Conservation (phyloP, 2,329 filamentous ascomycete genomes). For the Lithohypha guttulata region DNA sequence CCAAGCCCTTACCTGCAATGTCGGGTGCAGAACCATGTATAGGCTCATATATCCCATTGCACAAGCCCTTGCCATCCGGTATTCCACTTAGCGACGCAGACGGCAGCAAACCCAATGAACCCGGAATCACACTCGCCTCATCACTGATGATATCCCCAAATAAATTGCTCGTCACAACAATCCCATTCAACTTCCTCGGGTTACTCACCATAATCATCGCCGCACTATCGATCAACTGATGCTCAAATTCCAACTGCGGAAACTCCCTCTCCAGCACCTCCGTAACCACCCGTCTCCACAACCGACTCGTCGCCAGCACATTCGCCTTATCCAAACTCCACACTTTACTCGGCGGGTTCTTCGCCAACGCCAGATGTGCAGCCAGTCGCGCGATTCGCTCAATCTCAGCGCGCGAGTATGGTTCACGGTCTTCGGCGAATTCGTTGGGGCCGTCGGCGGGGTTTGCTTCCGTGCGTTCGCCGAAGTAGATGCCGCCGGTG, state of each 20-base stretch:
- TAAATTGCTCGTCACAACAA: constrained; percentile 85
- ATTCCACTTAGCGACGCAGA: constrained; percentile 78
- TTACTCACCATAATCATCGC: constrained; percentile 98
- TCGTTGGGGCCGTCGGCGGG: constrained; percentile 53
- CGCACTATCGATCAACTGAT: constrained; percentile 92
- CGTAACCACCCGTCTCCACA: constrained; percentile 80
- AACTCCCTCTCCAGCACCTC: constrained; percentile 84
- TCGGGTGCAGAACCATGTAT: constrained; percentile 93
- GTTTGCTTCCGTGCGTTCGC: constrained; percentile 66
- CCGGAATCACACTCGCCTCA: constrained; percentile 89
- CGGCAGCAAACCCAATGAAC: constrained; percentile 76
- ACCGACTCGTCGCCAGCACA: constrained; percentile 75
- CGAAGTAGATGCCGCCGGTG: constrained; percentile 92
- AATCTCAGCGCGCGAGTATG: constrained; percentile 74
- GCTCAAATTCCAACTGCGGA: constrained; percentile 69
- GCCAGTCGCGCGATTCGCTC: constrained; percentile 78
- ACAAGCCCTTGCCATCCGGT: constrained; percentile 52
- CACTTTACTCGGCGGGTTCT: constrained; percentile 65
- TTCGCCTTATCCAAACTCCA: constrained; percentile 94
- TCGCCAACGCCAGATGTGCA: constrained; percentile 66
- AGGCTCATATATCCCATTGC: constrained; percentile 94
- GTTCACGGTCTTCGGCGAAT: constrained; percentile 68
- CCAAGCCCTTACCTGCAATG: constrained; percentile 81
- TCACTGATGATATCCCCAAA: constrained; percentile 96
- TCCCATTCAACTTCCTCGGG: constrained; percentile 73